Evolutionary conservation across 805 yeast species (phyloP).

Genomic region (Candida loeiensis): DNA sequence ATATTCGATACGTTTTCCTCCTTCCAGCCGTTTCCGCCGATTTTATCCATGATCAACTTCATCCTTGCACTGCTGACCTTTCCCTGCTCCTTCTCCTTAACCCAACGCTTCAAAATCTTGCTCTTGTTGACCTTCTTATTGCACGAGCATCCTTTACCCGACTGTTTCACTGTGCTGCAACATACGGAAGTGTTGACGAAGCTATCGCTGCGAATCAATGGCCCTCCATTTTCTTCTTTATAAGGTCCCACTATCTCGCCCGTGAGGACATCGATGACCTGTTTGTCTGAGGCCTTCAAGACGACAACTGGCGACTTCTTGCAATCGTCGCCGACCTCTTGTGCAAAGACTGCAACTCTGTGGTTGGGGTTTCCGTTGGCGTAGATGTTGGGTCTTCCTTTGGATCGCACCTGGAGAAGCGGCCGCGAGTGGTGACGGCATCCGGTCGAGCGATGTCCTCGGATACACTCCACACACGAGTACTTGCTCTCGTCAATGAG

Average conservation of each 20-base stretch:
- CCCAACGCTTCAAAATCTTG: conserved; percentile 23
- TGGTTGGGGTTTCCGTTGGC: conserved; percentile 48
- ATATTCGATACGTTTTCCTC: no score
- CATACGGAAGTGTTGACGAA: conserved; percentile 34
- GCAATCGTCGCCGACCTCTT: conserved; percentile 23
- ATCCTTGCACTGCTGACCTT: conserved; percentile 1
- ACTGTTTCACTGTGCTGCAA: conserved; percentile 23
- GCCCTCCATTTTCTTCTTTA: conserved; percentile 18
- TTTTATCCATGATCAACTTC: conserved; percentile 2
- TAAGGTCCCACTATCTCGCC: conserved; percentile 41
- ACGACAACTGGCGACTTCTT: conserved; percentile 26
- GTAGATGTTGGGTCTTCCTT: conserved; percentile 78
- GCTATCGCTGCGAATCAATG: conserved; percentile 27
- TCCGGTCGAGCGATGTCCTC: conserved; percentile 88
- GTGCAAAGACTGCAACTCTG: conserved; percentile 58
- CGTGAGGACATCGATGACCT: conserved; percentile 34
- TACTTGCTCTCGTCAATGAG: conserved; percentile 74
- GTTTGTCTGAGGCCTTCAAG: conserved; percentile 36
- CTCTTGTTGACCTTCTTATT: conserved; percentile 31
- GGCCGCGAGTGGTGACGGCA: conserved; percentile 82
- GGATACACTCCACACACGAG: conserved; percentile 81
- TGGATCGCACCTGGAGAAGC: conserved; percentile 78
- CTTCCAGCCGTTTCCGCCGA: background rate
- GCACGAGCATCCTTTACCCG: conserved; percentile 25
- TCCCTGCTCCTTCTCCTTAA: conserved; percentile 1